Evolutionary conservation across 2,329 filamentous ascomycete species (phyloP), one percentile per base, ranked within the genome.

Genomic region (Fusarium sp.): DNA sequence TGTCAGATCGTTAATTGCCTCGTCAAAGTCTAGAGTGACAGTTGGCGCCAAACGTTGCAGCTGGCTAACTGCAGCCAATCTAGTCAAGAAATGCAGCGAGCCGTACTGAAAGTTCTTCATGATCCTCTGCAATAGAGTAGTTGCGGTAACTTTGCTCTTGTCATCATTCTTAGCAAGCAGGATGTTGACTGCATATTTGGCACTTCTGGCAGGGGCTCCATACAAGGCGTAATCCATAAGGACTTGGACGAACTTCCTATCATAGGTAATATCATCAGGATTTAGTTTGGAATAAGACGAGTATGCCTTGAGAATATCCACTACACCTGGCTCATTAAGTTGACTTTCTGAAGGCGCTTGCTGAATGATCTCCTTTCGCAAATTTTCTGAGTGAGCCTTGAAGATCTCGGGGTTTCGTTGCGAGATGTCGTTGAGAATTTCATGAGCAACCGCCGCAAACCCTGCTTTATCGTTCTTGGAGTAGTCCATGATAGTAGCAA

Each of bases 121-220:
- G 56, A 89, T 89, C 72, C 89, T 90, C 51, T 89, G 85, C 8
- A 97, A 77, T 10, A 99, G 82, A 67, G 96, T 93, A 49, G 89
- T 93, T 8, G 92, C 91, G 57, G 92, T 91, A 78, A 96, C 89
- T 70, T 93, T 77, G 65, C 82, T 90, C 73, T 92, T 95, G 46
- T 93, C 87, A 19, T 86, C 82, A 41, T 81, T 80, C 67, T 88
- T 88, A 32, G 91, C 88, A 76, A 97, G 86, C 49, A 99, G 82
- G 63, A 99, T 93, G 25, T 92, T 93, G 44, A 98, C 88, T 0
- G 95, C 95, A 77, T 98, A 93, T 76, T 99, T 99, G 19, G 94
- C 92, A 9, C 92, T 91, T 72, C 89, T 88, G 10, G 91, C 85
- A 3, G 93, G 94, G 21, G 84, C 84, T 19, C 94, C 94, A 70